Conservation (phyloP, 768 basidiomycete species). For the Trametes gibbosa region DNA sequence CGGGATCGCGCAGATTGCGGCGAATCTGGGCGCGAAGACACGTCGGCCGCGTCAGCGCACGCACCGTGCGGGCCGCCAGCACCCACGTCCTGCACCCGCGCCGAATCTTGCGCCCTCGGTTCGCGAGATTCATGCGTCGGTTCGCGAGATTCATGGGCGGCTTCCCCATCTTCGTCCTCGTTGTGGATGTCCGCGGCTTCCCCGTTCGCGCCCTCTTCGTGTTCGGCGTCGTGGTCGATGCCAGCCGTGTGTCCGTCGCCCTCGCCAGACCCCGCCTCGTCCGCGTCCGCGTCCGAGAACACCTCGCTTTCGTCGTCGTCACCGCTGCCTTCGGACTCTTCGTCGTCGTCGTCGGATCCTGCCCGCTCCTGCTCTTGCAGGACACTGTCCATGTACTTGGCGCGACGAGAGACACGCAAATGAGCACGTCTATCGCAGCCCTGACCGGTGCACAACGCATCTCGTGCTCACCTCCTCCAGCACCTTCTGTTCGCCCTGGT, state of each 20-base stretch:
- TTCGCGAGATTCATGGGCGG: conserved; percentile 15
- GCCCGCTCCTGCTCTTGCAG: conserved; percentile 27
- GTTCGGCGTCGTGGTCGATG: conserved; percentile 28
- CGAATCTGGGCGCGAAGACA: conserved; percentile 16
- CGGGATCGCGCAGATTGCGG: conserved; percentile 18
- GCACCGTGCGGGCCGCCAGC: conserved; percentile 6
- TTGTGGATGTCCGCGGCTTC: conserved; percentile 10
- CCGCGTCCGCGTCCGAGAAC: conserved; percentile 23
- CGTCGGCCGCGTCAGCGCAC: conserved; percentile 7
- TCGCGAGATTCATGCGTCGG: conserved; percentile 9
- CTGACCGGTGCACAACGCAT: conserved; percentile 18
- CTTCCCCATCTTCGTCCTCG: conserved; percentile 11
- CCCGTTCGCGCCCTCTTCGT: conserved; percentile 20
- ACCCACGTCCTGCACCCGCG: background rate
- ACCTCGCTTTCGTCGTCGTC: conserved; percentile 37
- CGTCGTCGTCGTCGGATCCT: conserved; percentile 36
- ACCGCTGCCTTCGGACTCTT: conserved; percentile 38
- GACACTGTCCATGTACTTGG: conserved; percentile 67
- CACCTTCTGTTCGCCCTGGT: conserved; percentile 73
- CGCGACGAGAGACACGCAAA: conserved; percentile 12
- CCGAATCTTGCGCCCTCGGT: conserved; percentile 4
- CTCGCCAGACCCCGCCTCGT: conserved; percentile 20
- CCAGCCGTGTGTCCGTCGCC: conserved; percentile 28
- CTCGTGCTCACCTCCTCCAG: conserved; percentile 71
- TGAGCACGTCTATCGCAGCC: conserved; percentile 21